These are phyloP conservation scores for Fusarium oxysporum DNA, from an alignment of 2,329 filamentous ascomycete genomes.

Conservation along the genomic window DNA sequence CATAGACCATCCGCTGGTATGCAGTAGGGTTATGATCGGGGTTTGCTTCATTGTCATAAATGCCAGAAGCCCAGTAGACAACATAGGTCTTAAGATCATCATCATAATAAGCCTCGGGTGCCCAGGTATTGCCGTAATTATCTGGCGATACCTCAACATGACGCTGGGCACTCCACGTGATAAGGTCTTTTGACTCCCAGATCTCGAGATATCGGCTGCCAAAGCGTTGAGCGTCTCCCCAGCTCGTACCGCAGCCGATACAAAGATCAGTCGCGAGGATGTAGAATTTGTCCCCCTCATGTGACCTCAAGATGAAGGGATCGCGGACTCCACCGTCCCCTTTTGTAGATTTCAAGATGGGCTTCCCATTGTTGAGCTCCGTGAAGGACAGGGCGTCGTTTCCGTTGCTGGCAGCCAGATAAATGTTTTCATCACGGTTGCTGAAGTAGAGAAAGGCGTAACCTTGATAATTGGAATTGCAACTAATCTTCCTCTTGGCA, in stretches of 20 bases:
- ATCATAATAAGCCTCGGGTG: conserved; percentile 63
- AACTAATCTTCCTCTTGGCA: background rate
- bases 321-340: conserved; percentile 8
- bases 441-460: conserved; percentile 16
- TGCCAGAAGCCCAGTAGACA: conserved; percentile 58
- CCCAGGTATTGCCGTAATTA: conserved; percentile 65
- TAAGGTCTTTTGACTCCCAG: conserved; percentile 63
- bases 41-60: conserved; percentile 50
- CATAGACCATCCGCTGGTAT: background rate
- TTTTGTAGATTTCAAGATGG: background rate
- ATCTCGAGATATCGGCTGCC: conserved; percentile 54
- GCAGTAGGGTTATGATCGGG: background rate
- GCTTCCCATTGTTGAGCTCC: background rate
- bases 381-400: conserved; percentile 1
- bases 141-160: conserved; percentile 60
- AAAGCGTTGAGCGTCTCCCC: background rate
- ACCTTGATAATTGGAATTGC: background rate
- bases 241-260: background rate
- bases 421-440: conserved; percentile 3
- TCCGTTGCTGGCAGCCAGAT: conserved; percentile 6
- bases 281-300: conserved; percentile 8
- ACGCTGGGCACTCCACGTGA: conserved; percentile 62
- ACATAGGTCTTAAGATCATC: conserved; percentile 54
- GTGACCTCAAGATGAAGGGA: conserved; percentile 9
- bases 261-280: conserved; percentile 15